These are phyloP conservation scores for Fragaria nilgerrensis DNA, from an alignment of 306 rosid genomes.

Conservation along the genomic window DNA sequence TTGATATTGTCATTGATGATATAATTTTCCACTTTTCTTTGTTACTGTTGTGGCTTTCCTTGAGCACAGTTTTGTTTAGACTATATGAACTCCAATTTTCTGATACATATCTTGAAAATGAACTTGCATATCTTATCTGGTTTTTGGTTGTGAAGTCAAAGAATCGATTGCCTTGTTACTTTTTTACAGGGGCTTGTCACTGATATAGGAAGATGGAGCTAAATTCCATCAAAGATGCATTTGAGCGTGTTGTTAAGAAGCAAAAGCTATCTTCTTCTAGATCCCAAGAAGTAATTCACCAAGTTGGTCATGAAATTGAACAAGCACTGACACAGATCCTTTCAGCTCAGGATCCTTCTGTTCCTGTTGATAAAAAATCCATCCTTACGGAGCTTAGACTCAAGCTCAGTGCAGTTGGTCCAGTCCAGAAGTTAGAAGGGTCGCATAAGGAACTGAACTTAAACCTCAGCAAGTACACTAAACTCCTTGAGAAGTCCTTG, in stretches of 20 bases:
- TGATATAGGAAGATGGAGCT: slow-evolving; percentile 55
- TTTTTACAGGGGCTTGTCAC: slow-evolving; percentile 42
- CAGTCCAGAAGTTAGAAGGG: slow-evolving; percentile 59
- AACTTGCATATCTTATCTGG: not conserved
- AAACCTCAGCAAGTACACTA: slow-evolving; percentile 60
- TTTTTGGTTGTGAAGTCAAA: not conserved
- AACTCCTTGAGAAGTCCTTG: slow-evolving; percentile 55
- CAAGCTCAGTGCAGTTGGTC: slow-evolving; percentile 51
- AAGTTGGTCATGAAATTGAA: slow-evolving; percentile 64
- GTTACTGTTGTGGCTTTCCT: not conserved
- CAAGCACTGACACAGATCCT: slow-evolving; percentile 53
- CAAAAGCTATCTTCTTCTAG: slow-evolving; percentile 68
- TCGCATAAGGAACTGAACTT: slow-evolving; percentile 62
- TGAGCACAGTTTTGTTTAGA: not conserved
- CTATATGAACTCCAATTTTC: not conserved
- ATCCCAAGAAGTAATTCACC: slow-evolving; percentile 68
- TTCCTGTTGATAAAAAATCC: slow-evolving; percentile 52
- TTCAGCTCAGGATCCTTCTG: slow-evolving; percentile 41
- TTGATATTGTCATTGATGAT: not conserved
- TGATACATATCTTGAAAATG: not conserved
- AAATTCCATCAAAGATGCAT: slow-evolving; percentile 64
- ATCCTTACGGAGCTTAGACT: slow-evolving; percentile 55
- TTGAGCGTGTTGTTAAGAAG: slow-evolving; percentile 78
- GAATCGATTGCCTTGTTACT: slow-evolving; percentile 11
- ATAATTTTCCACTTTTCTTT: slow-evolving; percentile 3